Percentiles rank a stretch among this genome's conserved stretches.
Conservation (phyloP, 192 early-diverging fungal genomes). For the Backusella morwellensis region DNA sequence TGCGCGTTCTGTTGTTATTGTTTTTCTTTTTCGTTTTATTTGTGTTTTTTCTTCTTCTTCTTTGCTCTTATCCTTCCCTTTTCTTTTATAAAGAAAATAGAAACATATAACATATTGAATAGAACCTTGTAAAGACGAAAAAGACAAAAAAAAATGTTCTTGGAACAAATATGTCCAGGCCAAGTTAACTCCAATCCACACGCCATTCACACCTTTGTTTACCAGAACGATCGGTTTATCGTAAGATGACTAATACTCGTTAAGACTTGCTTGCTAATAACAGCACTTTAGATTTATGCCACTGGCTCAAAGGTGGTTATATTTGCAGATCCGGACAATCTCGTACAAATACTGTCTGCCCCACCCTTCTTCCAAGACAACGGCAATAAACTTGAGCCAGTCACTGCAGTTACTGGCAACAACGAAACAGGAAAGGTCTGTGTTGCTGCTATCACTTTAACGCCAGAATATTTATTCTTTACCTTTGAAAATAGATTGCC, state of each 20-base stretch:
- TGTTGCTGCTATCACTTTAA: not conserved
- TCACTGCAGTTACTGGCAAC: conserved; percentile 25
- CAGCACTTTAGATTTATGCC: conserved; percentile 43
- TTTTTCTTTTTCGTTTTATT: conserved; percentile 3
- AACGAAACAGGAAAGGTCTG: conserved; percentile 31
- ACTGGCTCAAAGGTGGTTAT: conserved; percentile 49
- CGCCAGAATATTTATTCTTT: not conserved
- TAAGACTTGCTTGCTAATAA: not conserved
- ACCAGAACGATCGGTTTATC: conserved; percentile 44
- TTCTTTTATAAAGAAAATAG: not conserved
- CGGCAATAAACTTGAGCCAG: conserved; percentile 13
- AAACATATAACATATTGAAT: not conserved
- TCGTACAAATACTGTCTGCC: conserved; percentile 13
- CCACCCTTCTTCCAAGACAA: not conserved
- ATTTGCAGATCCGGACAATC: conserved; percentile 35
- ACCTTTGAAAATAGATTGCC: not conserved
- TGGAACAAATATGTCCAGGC: conserved; percentile 56
- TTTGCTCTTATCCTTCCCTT: not conserved
- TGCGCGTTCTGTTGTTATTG: not conserved
- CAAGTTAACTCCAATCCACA: conserved; percentile 49
- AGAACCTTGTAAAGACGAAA: not conserved
- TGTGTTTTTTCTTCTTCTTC: not conserved
- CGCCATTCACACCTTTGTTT: conserved; percentile 40
- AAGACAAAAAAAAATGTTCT: conserved; percentile 38
- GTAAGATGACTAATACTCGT: conserved; percentile 29